Conservation (phyloP, 2,329 filamentous ascomycete genomes). For the Huntiella abstrusa region DNA sequence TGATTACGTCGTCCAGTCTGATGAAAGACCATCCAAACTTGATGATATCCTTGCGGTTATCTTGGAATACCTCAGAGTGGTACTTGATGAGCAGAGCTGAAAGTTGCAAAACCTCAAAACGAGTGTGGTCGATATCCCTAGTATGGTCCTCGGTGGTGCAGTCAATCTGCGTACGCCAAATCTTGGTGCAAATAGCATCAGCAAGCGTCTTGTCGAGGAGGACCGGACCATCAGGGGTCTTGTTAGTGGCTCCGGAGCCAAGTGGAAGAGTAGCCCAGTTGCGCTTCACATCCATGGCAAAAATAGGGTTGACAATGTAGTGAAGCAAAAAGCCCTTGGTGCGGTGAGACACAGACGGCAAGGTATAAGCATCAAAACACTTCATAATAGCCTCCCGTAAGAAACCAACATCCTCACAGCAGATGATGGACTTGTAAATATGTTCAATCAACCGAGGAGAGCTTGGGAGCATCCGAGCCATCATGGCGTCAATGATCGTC, state of each 20-base stretch:
- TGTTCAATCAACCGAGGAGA: conserved; percentile 61
- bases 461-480: conserved; percentile 60
- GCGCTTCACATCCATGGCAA: conserved; percentile 88
- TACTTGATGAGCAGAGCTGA: conserved; percentile 94
- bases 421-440: conserved; percentile 72
- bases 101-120: conserved; percentile 88
- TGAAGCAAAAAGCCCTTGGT: conserved; percentile 86
- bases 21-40: conserved; percentile 99
- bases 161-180: conserved; percentile 79
- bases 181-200: conserved; percentile 73
- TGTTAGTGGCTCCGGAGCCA: conserved; percentile 17
- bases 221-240: conserved; percentile 33
- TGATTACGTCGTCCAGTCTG: conserved; percentile 93
- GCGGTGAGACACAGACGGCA: conserved; percentile 61
- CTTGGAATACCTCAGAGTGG: conserved; percentile 69
- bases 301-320: conserved; percentile 83
- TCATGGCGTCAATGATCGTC: conserved; percentile 64
- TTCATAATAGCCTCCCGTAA: conserved; percentile 67
- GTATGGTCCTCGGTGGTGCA: conserved; percentile 68
- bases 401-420: conserved; percentile 66
- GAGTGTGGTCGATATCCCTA: conserved; percentile 78
- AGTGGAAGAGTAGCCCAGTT: conserved; percentile 36
- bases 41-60: conserved; percentile 91
- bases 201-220: conserved; percentile 77
- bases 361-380: conserved; percentile 73